phyloP scores from a whole-genome alignment of 2,329 filamentous ascomycete species.

The Escovopsis sp. region DNA sequence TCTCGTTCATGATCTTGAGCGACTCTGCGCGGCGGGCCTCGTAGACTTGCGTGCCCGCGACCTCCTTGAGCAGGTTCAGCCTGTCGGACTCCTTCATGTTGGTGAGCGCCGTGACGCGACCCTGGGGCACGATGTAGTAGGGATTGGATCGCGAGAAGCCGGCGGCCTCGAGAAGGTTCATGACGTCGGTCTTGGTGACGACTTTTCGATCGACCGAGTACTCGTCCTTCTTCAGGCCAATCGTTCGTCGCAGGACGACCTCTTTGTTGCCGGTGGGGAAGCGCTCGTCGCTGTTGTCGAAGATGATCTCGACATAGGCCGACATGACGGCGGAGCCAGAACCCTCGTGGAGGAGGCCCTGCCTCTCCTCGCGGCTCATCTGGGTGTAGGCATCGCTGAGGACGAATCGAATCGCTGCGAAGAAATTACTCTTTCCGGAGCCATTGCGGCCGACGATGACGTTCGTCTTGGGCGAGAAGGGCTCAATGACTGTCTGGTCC shows the following conservation, averaged over 20 bases:
- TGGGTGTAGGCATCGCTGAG: conserved; percentile 95
- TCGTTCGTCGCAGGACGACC: conserved; percentile 79
- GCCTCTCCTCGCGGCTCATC: conserved; percentile 89
- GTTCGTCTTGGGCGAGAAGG: conserved; percentile 94
- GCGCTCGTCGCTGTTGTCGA: conserved; percentile 92
- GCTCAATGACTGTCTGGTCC: conserved; percentile 96
- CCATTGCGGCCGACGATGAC: conserved; percentile 98
- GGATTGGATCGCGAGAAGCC: conserved; percentile 95
- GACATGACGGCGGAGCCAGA: conserved; percentile 97
- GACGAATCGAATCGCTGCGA: conserved; percentile 95
- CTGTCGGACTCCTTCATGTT: conserved; percentile 98
- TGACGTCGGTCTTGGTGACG: conserved; percentile 83
- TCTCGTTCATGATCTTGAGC: conserved; percentile 92
- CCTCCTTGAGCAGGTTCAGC: conserved; percentile 82
- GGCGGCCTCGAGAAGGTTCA: conserved; percentile 87
- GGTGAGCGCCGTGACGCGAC: conserved; percentile 84
- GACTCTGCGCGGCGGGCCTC: conserved; percentile 84
- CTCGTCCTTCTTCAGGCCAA: conserved; percentile 95
- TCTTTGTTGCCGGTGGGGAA: conserved; percentile 90
- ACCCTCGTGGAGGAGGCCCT: conserved; percentile 92
- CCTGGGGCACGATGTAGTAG: conserved; percentile 97
- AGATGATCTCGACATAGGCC: conserved; percentile 98
- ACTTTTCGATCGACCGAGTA: conserved; percentile 97
- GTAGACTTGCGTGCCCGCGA: conserved; percentile 96
- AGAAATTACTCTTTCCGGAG: conserved; percentile 99